A percentile compares a stretch with the other conserved stretches of the same genome.
These are phyloP conservation scores for Apiotrichum gracile DNA, from an alignment of 1,284 basidiomycete species.

Conservation along the genomic window DNA sequence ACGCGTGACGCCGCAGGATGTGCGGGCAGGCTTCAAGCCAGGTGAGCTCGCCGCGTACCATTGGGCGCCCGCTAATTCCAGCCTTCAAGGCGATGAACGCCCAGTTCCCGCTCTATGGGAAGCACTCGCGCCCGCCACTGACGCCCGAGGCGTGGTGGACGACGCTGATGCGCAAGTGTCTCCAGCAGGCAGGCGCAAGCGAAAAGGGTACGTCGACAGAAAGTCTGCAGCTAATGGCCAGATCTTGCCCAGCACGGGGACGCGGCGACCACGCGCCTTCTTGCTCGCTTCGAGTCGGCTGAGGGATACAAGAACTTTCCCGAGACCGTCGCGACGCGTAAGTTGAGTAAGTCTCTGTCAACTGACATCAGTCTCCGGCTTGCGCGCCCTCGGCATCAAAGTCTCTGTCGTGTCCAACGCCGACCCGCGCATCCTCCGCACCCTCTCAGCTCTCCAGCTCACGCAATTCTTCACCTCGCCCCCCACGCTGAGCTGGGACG, in stretches of 20 bases:
- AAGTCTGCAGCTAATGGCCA: background rate
- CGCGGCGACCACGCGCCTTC: constrained; percentile 20
- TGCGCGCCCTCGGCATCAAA: constrained; percentile 34
- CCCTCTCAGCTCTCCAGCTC: constrained; percentile 37
- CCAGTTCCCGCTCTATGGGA: constrained; percentile 39
- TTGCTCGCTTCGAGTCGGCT: constrained; percentile 41
- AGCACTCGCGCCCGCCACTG: constrained; percentile 32
- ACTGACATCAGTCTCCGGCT: constrained; percentile 25
- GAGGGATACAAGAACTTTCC: constrained; percentile 43
- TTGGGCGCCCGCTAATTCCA: constrained; percentile 3
- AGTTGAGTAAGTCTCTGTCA: constrained; percentile 2
- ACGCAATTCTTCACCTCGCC: constrained; percentile 29
- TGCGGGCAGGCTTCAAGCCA: constrained; percentile 41
- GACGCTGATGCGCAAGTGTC: constrained; percentile 35
- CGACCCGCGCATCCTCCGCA: constrained; percentile 37
- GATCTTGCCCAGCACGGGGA: constrained; percentile 26
- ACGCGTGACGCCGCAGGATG: constrained; percentile 28
- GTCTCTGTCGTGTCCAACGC: constrained; percentile 44
- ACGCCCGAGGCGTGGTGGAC: constrained; percentile 45
- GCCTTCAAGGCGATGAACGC: constrained; percentile 39
- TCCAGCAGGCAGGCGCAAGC: constrained; percentile 35
- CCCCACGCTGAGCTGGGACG: constrained; percentile 42
- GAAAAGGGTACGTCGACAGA: constrained; percentile 16
- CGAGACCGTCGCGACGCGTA: constrained; percentile 36
- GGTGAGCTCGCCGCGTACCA: constrained; percentile 14